phyloP scores from a whole-genome alignment of 1,284 basidiomycete species.

The Irpex rosettiformis region DNA sequence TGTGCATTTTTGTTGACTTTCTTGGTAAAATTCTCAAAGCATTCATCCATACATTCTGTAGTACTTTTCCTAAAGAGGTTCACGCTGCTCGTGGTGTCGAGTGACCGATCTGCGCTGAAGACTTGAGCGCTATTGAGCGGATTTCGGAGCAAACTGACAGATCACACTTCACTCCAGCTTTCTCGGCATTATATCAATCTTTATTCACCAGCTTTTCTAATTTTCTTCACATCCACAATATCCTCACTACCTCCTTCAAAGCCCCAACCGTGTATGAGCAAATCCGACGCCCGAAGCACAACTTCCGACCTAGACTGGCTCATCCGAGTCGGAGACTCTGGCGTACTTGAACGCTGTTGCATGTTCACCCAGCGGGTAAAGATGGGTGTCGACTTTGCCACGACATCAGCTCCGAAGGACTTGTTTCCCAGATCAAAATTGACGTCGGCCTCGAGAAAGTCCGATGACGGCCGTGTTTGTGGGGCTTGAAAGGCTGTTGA shows the following conservation, averaged over 20 bases:
- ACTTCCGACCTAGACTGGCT: not conserved
- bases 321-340: not conserved
- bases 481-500: no score
- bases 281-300: not conserved
- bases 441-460: not conserved
- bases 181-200: no score
- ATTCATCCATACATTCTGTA: no score
- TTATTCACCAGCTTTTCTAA: not conserved
- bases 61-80: no score
- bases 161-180: no score
- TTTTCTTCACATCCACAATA: not conserved
- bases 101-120: no score
- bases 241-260: not conserved
- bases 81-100: no score
- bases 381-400: not conserved
- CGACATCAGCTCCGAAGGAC: not conserved
- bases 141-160: no score
- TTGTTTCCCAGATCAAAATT: not conserved
- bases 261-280: not conserved
- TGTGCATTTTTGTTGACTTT: no score
- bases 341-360: not conserved
- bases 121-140: no score
- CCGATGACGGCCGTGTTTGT: not conserved
- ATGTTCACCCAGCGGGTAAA: not conserved
- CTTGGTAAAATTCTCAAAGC: no score